Conservation (phyloP, 192 early-diverging fungal species). For the Backusella tuberculispora region DNA sequence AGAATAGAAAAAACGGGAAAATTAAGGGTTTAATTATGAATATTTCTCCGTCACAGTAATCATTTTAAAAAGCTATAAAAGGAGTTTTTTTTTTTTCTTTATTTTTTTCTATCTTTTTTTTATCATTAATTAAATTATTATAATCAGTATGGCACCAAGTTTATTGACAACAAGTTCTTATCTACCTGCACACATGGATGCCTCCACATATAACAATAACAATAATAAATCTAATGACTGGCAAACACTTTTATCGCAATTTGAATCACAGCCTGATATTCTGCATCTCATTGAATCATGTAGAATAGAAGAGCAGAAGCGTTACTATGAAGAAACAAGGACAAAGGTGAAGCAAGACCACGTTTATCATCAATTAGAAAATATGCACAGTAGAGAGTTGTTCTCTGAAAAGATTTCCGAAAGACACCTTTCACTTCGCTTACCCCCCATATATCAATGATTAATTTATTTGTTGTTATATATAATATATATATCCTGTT, state of each 20-base stretch:
- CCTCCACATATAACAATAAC: background rate
- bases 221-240: background rate
- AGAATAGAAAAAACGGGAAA: constrained; percentile 4
- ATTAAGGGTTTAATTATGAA: background rate
- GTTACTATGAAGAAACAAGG: background rate
- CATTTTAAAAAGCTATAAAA: background rate
- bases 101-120: background rate
- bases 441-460: background rate
- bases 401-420: constrained; percentile 6
- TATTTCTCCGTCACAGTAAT: background rate
- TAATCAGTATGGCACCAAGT: background rate
- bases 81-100: background rate
- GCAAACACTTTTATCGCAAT: background rate
- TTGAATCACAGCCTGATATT: constrained; percentile 13
- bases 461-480: background rate
- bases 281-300: background rate
- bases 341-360: background rate
- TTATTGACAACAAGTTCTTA: background rate
- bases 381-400: background rate
- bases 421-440: constrained; percentile 5
- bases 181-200: background rate
- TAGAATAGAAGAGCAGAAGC: background rate
- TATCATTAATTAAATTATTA: background rate
- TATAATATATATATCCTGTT: background rate
- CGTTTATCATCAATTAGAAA: background rate